These are phyloP conservation scores for Hygrocybe punicea DNA, from an alignment of 768 basidiomycete genomes.

Conservation along the genomic window DNA sequence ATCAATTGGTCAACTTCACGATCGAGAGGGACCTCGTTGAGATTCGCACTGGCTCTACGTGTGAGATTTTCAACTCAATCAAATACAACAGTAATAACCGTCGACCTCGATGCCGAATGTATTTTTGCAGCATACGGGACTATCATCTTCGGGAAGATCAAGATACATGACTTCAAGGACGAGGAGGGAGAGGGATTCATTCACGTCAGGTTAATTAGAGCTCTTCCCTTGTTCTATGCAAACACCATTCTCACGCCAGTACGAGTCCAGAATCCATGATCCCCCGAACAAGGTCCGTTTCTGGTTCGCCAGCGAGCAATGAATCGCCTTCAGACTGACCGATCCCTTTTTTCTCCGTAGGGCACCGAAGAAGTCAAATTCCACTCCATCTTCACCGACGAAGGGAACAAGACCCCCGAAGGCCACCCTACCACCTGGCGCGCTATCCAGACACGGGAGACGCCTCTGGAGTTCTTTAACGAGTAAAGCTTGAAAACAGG, in stretches of 20 bases:
- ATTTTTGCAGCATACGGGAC: constrained; percentile 50
- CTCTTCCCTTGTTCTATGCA: not conserved
- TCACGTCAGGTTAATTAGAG: constrained; percentile 74
- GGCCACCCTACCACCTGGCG: constrained; percentile 55
- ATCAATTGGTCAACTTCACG: constrained; percentile 49
- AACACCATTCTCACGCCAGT: not conserved
- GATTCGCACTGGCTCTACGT: constrained; percentile 55
- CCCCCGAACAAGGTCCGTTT: constrained; percentile 66
- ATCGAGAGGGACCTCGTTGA: constrained; percentile 44
- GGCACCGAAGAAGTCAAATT: constrained; percentile 63
- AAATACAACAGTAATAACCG: too few species aligned
- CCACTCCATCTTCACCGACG: constrained; percentile 69
- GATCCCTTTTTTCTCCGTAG: constrained; percentile 40
- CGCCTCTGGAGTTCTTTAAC: constrained; percentile 67
- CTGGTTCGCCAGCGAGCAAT: too few species aligned
- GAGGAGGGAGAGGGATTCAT: constrained; percentile 61
- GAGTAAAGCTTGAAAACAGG: constrained; percentile 43
- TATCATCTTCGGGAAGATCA: constrained; percentile 74
- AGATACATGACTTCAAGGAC: constrained; percentile 63
- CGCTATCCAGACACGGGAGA: constrained; percentile 59
- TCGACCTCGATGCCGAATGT: too few species aligned
- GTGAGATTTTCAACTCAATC: too few species aligned
- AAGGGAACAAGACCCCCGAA: constrained; percentile 45
- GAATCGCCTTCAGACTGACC: too few species aligned
- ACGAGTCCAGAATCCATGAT: constrained; percentile 58